These are phyloP conservation scores for Haberlea rhodopensis DNA, from an alignment of 257 asterid genomes.

Conservation along the genomic window DNA sequence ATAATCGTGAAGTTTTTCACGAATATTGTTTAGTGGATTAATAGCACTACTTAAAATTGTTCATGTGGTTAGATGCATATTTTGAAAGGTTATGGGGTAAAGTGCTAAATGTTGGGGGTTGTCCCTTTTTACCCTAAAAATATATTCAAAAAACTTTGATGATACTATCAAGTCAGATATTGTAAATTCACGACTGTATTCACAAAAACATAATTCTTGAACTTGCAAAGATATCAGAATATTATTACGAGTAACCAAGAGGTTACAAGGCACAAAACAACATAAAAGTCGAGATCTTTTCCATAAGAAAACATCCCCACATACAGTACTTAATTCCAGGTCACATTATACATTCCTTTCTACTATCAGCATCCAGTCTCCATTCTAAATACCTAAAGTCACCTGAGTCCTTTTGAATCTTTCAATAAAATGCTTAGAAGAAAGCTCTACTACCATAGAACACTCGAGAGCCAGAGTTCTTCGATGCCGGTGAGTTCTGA, in stretches of 20 bases:
- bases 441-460: conserved; percentile 97
- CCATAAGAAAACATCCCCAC: conserved; percentile 32
- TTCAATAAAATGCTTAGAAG: conserved; percentile 53
- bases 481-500: conserved; percentile 64
- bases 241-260: conserved; percentile 34
- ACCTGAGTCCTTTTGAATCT: conserved; percentile 33
- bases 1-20: no score
- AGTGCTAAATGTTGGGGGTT: no score
- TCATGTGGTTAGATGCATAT: no score
- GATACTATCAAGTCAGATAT: no score
- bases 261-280: conserved; percentile 28
- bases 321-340: conserved; percentile 32
- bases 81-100: no score
- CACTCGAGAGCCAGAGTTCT: conserved; percentile 76
- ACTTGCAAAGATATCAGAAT: conserved; percentile 27
- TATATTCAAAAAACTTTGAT: no score
- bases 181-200: no score
- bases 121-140: no score
- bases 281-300: conserved; percentile 36
- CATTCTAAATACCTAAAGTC: conserved; percentile 53
- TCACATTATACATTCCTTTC: no score
- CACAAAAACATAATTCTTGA: no score
- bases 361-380: conserved; percentile 39
- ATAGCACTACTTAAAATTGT: no score
- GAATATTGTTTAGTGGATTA: no score